phyloP scores from a whole-genome alignment of 1,139 yeast species.

The Candida tunisiensis region DNA sequence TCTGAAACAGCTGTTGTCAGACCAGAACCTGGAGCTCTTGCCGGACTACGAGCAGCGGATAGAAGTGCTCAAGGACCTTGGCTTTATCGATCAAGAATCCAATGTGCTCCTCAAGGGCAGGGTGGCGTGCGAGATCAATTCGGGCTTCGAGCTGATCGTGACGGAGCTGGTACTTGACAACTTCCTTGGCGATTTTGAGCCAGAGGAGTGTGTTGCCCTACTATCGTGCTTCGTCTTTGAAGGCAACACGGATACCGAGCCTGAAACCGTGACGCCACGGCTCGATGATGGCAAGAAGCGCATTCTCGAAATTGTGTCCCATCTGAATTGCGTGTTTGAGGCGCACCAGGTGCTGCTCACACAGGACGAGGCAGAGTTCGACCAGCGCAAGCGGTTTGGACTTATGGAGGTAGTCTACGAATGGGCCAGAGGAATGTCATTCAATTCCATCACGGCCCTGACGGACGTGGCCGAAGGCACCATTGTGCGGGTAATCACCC shows the following conservation, averaged over 20 bases:
- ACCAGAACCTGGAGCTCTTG: constrained; percentile 72
- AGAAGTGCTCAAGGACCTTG: constrained; percentile 53
- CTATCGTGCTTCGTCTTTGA: constrained; percentile 87
- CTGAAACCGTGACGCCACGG: constrained; percentile 60
- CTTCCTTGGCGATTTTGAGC: constrained; percentile 82
- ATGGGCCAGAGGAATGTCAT: constrained; percentile 94
- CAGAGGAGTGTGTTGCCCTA: constrained; percentile 90
- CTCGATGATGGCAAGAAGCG: constrained; percentile 60
- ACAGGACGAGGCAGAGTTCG: constrained; percentile 70
- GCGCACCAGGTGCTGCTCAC: constrained; percentile 61
- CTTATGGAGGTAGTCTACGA: constrained; percentile 88
- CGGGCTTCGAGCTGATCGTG: constrained; percentile 66
- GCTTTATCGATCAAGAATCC: constrained; percentile 58
- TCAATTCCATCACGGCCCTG: constrained; percentile 76
- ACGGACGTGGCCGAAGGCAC: constrained; percentile 93
- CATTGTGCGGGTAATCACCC: constrained; percentile 89
- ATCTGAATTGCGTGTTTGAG: constrained; percentile 43
- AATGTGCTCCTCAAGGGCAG: constrained; percentile 85
- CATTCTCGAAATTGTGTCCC: constrained; percentile 54
- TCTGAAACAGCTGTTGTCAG: constrained; percentile 51
- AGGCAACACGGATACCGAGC: constrained; percentile 40
- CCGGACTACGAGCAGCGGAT: constrained; percentile 92
- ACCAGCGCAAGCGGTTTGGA: constrained; percentile 75
- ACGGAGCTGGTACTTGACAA: constrained; percentile 86
- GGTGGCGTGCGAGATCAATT: constrained; percentile 89